These are phyloP conservation scores for Asterochloris sp. DNA, from an alignment of 139 green algal species.

Conservation along the genomic window DNA sequence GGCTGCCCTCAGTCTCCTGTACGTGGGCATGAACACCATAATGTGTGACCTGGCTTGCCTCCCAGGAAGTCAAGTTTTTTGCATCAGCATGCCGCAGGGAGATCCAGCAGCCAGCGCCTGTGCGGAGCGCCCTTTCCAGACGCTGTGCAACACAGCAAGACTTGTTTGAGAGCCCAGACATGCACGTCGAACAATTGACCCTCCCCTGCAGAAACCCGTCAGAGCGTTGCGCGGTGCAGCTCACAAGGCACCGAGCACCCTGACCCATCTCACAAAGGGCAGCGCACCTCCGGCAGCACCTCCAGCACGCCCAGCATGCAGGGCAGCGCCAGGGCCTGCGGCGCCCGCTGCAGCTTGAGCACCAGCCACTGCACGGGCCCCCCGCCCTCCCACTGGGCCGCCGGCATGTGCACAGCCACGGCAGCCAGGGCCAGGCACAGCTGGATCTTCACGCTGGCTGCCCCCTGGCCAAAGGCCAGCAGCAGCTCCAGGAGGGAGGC, in stretches of 20 bases:
- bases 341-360: slow-evolving; percentile 27
- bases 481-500: slow-evolving; percentile 76
- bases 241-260: too few relatives aligned
- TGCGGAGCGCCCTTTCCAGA: too few relatives aligned
- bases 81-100: too few relatives aligned
- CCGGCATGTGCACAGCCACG: slow-evolving; percentile 70
- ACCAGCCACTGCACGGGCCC: slow-evolving; percentile 40
- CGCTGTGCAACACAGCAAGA: too few relatives aligned
- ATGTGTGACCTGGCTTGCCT: too few relatives aligned
- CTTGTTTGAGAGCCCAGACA: too few relatives aligned
- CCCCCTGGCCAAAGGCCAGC: slow-evolving; percentile 49
- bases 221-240: too few relatives aligned
- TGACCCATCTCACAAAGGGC: not conserved
- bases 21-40: too few relatives aligned
- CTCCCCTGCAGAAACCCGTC: too few relatives aligned
- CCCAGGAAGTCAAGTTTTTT: too few relatives aligned
- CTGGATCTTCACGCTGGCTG: slow-evolving; percentile 74
- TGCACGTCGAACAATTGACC: too few relatives aligned
- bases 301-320: slow-evolving; percentile 87
- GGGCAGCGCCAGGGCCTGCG: slow-evolving; percentile 42
- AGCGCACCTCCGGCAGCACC: slow-evolving; percentile 72
- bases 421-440: slow-evolving; percentile 82
- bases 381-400: slow-evolving; percentile 51
- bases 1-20: slow-evolving; percentile 48
- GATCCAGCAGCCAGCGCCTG: too few relatives aligned